Evolutionary conservation across 768 basidiomycete genomes (phyloP).

Genomic region (Suillus bovinus): DNA sequence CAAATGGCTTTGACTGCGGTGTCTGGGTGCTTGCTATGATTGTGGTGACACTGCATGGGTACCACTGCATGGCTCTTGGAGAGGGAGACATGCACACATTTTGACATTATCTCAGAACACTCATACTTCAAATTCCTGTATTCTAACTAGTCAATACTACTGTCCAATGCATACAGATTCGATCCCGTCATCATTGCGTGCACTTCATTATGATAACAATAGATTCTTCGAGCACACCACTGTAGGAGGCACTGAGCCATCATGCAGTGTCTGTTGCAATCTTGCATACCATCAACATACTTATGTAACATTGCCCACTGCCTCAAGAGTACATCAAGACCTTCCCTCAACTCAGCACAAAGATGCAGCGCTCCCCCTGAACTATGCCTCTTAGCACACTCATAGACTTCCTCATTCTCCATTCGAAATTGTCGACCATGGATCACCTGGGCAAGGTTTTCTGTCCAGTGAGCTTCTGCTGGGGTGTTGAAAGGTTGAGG

Average conservation of each 20-base stretch:
- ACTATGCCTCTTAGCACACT: not conserved
- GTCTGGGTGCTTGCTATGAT: slow-evolving; percentile 21
- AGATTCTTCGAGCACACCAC: not conserved
- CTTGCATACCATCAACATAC: not conserved
- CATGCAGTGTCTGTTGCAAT: not conserved
- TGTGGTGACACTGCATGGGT: slow-evolving; percentile 1
- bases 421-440: not conserved
- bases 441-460: not conserved
- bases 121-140: not conserved
- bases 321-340: not conserved
- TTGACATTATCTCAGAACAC: slow-evolving; percentile 1
- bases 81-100: slow-evolving; percentile 5
- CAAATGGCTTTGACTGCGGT: slow-evolving; percentile 23
- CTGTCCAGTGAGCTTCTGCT: not conserved
- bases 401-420: not conserved
- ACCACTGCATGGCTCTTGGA: not conserved
- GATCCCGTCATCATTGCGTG: not conserved
- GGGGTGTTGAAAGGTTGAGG: not conserved
- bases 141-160: not conserved
- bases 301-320: not conserved
- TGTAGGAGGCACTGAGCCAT: not conserved
- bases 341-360: not conserved
- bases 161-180: not conserved
- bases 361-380: not conserved
- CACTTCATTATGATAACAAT: not conserved